Evolutionary conservation across 139 green algal species (phyloP), one percentile per base, ranked within the genome.

Genomic region (Ostreobium quekettii): DNA sequence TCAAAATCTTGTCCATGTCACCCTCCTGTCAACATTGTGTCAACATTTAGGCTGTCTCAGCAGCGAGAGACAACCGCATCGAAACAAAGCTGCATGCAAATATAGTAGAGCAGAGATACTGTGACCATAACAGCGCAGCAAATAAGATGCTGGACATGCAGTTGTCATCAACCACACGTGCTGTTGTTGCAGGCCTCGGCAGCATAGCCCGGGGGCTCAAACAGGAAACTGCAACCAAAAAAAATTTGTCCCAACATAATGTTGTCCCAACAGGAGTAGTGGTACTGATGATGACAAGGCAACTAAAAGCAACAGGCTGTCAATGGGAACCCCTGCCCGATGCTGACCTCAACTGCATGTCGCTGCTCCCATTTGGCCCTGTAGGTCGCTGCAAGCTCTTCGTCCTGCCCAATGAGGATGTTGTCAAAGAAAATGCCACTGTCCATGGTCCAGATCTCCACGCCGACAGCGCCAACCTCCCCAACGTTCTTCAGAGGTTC

Each of bases 371-470:
- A 74, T 36, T 69, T 59, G 29, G 22, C n/a, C 19, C 72, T 47
- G 59, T 72, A 75, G 6, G 42, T 33, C 3, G n/a, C 31, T 24
- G 73, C 73, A 28, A 71, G 75, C 8, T 80, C 76, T 7, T 48
- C 30, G 29, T 86, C 82, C 46, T 87, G 77, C 37, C 71, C 82
- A 19, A 96, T 53, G 53, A 95, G 29, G 24, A 96, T 74, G 73
- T 91, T 93, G 77, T 91, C 83, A 68, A 96, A 96, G 69, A 72
- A 78, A 76, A 87, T 86, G 58, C 67, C 68, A 2, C 78, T 37
- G 30, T 92, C 86, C 74, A 89, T 91, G 62, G 84, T 88, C 90
- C 90, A 97, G 65, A 97, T 87, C 78, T 97, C 90, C 49, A 96
- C 74, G 30, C 79, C 90, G 19, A 90, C 89, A 29, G 67, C 90